phyloP scores from a whole-genome alignment of 805 yeast species.

The Starmera amethionina region DNA sequence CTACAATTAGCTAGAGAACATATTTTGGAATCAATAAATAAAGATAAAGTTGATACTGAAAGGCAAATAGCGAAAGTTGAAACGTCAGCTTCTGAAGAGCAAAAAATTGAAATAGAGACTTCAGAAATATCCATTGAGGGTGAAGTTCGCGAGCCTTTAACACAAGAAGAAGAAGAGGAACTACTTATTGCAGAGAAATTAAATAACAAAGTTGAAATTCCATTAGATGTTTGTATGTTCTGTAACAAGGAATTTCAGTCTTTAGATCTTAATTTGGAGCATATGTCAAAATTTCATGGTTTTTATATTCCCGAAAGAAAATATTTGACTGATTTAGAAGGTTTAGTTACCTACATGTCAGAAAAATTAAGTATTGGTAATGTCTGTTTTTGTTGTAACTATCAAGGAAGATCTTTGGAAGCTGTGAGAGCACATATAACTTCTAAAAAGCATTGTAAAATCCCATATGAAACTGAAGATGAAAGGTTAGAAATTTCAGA shows the following conservation, averaged over 20 bases:
- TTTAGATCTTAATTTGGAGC: constrained; percentile 47
- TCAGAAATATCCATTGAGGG: neutral
- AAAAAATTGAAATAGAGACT: neutral
- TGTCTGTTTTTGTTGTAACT: constrained; percentile 74
- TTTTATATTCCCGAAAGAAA: constrained; percentile 79
- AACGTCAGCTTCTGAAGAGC: neutral
- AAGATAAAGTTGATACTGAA: neutral
- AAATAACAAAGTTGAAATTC: constrained; percentile 32
- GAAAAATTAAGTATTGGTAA: constrained; percentile 92
- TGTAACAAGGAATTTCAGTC: constrained; percentile 37
- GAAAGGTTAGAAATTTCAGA: constrained; percentile 85
- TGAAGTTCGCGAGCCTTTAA: constrained; percentile 1
- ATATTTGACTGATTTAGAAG: constrained; percentile 60
- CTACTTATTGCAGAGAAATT: constrained; percentile 27
- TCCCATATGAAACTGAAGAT: constrained; percentile 80
- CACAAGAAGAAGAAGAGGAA: constrained; percentile 3
- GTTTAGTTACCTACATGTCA: constrained; percentile 68
- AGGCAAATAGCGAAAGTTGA: neutral
- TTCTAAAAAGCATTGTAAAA: constrained; percentile 75
- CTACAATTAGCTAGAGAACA: constrained; percentile 30
- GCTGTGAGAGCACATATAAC: constrained; percentile 89
- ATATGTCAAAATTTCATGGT: constrained; percentile 76
- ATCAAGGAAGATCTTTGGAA: constrained; percentile 76
- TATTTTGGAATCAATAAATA: constrained; percentile 22
- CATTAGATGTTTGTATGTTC: constrained; percentile 43